Percentiles rank a stretch among this genome's conserved stretches.
phyloP scores from a whole-genome alignment of 169 alveolate species.

The Cryptosporidium muris region DNA sequence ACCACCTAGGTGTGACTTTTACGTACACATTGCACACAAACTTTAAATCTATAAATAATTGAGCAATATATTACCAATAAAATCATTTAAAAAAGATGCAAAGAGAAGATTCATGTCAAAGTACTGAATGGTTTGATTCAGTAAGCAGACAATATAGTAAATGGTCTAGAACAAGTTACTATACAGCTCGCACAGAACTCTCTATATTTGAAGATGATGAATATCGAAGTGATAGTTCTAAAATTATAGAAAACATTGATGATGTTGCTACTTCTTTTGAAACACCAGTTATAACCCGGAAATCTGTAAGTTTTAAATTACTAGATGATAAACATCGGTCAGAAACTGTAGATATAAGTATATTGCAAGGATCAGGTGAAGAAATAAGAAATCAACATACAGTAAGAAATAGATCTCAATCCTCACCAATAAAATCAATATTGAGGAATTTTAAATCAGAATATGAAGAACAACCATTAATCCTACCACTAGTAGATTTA shows the following conservation, averaged over 20 bases:
- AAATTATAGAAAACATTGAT: background rate
- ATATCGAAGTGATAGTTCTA: background rate
- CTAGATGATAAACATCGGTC: conserved; percentile 8
- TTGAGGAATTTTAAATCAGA: background rate
- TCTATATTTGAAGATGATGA: conserved; percentile 28
- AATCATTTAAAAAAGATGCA: too few relatives aligned
- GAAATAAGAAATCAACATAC: background rate
- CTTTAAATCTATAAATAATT: too few relatives aligned
- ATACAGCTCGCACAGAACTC: conserved; percentile 39
- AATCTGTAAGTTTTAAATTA: conserved; percentile 1
- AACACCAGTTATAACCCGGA: background rate
- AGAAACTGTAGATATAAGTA: background rate
- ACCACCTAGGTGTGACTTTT: too few relatives aligned
- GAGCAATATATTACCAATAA: too few relatives aligned
- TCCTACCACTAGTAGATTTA: too few relatives aligned
- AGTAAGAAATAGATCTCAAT: background rate
- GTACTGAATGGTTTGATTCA: conserved; percentile 49
- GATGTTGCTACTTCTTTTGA: too few relatives aligned
- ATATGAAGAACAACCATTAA: background rate
- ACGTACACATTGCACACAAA: too few relatives aligned
- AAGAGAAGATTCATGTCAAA: background rate
- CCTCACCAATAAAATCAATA: background rate
- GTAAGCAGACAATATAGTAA: conserved; percentile 56
- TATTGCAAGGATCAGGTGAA: background rate
- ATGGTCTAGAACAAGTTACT: conserved; percentile 46